Percentiles rank a stretch among this genome's conserved stretches.
Evolutionary conservation across 345 rosid species (phyloP).

Genomic region (Brassica carinata): DNA sequence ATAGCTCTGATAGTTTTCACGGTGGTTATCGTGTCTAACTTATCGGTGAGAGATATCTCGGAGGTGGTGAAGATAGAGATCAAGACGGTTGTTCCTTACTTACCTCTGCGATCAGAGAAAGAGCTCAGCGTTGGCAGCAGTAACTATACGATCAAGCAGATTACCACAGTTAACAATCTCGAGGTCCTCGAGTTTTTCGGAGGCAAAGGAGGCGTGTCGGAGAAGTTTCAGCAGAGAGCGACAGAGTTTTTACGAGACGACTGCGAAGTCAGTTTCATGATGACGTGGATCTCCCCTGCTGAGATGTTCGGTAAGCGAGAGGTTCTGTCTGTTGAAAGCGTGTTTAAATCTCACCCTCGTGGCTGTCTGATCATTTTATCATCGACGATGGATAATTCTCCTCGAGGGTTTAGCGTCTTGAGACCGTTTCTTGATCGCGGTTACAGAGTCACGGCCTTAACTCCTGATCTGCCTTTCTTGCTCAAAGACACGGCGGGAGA

Average conservation of each 20-base stretch:
- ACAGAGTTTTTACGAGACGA: slow-evolving; percentile 47
- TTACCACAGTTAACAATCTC: slow-evolving; percentile 22
- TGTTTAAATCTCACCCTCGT: slow-evolving; percentile 53
- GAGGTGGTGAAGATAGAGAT: slow-evolving; percentile 30
- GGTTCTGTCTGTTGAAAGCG: slow-evolving; percentile 50
- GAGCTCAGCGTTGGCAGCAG: slow-evolving; percentile 20
- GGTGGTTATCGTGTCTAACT: slow-evolving; percentile 28
- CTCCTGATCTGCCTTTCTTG: slow-evolving; percentile 59
- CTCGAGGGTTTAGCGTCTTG: slow-evolving; percentile 45
- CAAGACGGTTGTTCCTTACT: slow-evolving; percentile 29
- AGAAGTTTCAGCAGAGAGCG: slow-evolving; percentile 40
- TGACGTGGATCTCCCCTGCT: slow-evolving; percentile 75
- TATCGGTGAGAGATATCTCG: slow-evolving; percentile 16
- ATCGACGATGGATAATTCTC: slow-evolving; percentile 55
- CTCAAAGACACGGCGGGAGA: slow-evolving; percentile 58
- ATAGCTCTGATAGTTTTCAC: slow-evolving; percentile 47
- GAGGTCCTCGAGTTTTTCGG: slow-evolving; percentile 12
- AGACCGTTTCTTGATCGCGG: slow-evolving; percentile 50
- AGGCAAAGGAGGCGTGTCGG: slow-evolving; percentile 19
- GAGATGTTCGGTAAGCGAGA: slow-evolving; percentile 53
- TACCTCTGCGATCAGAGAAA: slow-evolving; percentile 35
- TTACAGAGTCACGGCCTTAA: slow-evolving; percentile 50
- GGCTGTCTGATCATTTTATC: slow-evolving; percentile 67
- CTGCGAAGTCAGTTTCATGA: slow-evolving; percentile 55
- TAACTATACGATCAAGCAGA: not conserved